phyloP scores from a whole-genome alignment of 345 rosid species.

The Syzygium aromaticum region DNA sequence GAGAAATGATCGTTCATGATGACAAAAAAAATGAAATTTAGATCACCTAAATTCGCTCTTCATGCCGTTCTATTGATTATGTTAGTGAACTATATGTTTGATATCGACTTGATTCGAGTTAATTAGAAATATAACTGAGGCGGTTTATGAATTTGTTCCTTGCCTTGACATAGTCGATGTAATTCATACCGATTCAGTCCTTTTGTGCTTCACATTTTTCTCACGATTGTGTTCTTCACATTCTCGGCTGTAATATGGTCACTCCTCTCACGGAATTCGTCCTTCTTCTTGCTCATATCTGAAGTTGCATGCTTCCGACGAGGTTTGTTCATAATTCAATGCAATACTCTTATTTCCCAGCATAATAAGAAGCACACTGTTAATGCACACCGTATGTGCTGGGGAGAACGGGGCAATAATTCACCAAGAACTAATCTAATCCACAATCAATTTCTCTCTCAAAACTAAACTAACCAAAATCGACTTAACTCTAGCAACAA shows the following conservation, averaged over 20 bases:
- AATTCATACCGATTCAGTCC: not conserved
- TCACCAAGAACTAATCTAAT: no score
- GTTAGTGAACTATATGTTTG: not conserved
- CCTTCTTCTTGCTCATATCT: not conserved
- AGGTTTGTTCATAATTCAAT: no score
- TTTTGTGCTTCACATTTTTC: not conserved
- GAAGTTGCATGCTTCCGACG: not conserved
- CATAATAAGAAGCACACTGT: no score
- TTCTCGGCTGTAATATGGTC: not conserved
- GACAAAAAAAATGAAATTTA: not conserved
- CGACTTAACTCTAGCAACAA: no score
- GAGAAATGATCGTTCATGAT: rapidly evolving
- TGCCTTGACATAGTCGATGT: not conserved
- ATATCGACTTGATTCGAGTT: not conserved
- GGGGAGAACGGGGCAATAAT: no score
- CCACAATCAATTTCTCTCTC: no score
- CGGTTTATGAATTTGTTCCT: not conserved
- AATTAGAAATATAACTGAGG: not conserved
- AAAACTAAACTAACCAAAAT: no score
- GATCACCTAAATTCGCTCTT: not conserved
- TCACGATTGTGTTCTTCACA: not conserved
- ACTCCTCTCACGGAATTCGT: not conserved
- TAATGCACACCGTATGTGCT: no score
- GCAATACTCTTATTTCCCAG: no score
- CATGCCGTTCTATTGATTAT: not conserved